Evolutionary conservation across 2,329 filamentous ascomycete genomes (phyloP).

Genomic region (Xylariomycetidae sp.): DNA sequence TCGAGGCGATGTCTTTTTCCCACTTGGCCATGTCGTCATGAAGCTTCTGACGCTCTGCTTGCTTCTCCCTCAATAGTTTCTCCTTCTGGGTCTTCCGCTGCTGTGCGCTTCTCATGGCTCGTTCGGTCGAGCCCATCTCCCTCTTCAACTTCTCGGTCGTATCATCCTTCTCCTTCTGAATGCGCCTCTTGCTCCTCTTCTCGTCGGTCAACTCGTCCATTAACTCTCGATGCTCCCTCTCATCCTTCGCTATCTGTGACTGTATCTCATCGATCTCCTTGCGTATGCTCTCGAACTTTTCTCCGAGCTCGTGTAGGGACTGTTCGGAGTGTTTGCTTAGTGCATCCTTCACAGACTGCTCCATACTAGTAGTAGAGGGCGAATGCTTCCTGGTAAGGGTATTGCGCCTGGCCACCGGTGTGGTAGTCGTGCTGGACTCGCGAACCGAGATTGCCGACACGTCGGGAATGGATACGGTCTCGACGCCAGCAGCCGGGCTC

Average conservation of each 20-base stretch:
- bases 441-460: slow-evolving; percentile 56
- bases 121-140: slow-evolving; percentile 74
- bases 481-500: slow-evolving; percentile 51
- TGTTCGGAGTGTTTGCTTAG: slow-evolving; percentile 54
- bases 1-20: slow-evolving; percentile 57
- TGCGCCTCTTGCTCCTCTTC: slow-evolving; percentile 71
- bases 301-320: slow-evolving; percentile 72
- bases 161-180: slow-evolving; percentile 85
- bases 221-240: slow-evolving; percentile 63
- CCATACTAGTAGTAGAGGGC: slow-evolving; percentile 59
- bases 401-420: slow-evolving; percentile 47
- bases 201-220: slow-evolving; percentile 69
- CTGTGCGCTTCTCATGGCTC: slow-evolving; percentile 75
- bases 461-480: slow-evolving; percentile 59
- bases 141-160: slow-evolving; percentile 79
- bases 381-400: slow-evolving; percentile 73
- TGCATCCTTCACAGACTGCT: slow-evolving; percentile 43
- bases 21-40: slow-evolving; percentile 67
- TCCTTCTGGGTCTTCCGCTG: slow-evolving; percentile 77
- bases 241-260: slow-evolving; percentile 64
- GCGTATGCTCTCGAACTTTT: slow-evolving; percentile 73
- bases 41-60: slow-evolving; percentile 63
- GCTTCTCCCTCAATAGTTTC: slow-evolving; percentile 62
- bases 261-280: slow-evolving; percentile 79
- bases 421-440: slow-evolving; percentile 53